Evolutionary conservation across 495 filamentous ascomycete genomes (phyloP), one percentile per base, ranked within the genome.

Genomic region (Margaritispora aquatica): DNA sequence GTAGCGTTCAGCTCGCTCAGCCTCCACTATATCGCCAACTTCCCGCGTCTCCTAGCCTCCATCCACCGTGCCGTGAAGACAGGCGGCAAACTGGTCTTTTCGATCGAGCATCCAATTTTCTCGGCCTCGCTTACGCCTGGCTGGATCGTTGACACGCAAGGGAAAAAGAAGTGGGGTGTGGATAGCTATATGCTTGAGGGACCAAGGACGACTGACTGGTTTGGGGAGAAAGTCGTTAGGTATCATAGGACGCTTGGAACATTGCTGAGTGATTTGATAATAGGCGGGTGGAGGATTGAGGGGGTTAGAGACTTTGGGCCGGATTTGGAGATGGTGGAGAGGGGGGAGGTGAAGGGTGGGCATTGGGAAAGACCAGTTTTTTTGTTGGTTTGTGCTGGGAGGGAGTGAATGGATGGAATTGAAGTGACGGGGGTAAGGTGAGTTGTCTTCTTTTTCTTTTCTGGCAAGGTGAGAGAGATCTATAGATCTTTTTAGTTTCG

Each of bases 91-190:
- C 63, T 75, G 8, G 66, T 71, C 19, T 75, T 71, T 51, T 71
- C 69, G 0, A 57, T 74, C 17, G 72, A 74, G 52, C 74, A 76
- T 52, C 71, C 72, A 9, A 68, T 74, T 44, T 70, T 65, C 46
- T 71, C 73, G 51, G 70, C 73, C 11, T 73, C 74, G 26, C 60
- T 62, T 0, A 63, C 55, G 13, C 68, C 63, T 9, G 52, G 51
- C 15, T 61, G 70, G 23, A 47, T 68, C 7, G 26, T 61, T 17
- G 65, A 72, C 46, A 34, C 57, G 27, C 61, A 64, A 21, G 63
- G 54, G 0, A 36, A 55, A 0, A 52, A 44, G 27, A 56, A 67
- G 13, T 76, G 74, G 73, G 71, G 67, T 21, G 50, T 76, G 34
- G 58, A 72, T 59, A 58, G 61, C 26, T 76, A 76, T 52, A 58